phyloP scores from a whole-genome alignment of 163 green algal species.

The Chlamydomonas reinhardtii region DNA sequence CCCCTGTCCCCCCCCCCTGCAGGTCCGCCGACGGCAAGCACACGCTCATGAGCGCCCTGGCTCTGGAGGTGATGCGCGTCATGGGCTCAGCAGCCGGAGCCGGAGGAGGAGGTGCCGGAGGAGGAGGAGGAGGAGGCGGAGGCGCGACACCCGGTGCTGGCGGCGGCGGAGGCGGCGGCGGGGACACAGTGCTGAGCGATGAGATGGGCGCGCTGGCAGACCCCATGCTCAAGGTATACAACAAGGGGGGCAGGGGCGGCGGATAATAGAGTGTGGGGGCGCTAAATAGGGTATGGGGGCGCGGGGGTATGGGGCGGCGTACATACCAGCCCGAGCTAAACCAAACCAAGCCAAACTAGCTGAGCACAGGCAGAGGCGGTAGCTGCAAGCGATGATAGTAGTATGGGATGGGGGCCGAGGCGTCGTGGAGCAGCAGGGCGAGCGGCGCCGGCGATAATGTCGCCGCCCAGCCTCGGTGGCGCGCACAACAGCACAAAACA shows the following conservation, averaged over 20 bases:
- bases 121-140: neutral
- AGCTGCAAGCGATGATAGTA: too few relatives aligned
- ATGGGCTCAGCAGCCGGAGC: neutral
- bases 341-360: too few relatives aligned
- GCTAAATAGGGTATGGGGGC: neutral
- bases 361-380: too few relatives aligned
- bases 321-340: too few relatives aligned
- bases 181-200: constrained; percentile 44
- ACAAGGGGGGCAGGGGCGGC: neutral
- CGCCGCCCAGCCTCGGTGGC: too few relatives aligned
- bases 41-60: constrained; percentile 50
- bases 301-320: too few relatives aligned
- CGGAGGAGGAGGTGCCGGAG: too few relatives aligned
- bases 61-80: constrained; percentile 36
- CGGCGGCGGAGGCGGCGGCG: neutral
- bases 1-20: too few relatives aligned
- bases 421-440: too few relatives aligned
- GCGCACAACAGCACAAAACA: too few relatives aligned
- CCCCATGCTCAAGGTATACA: constrained; percentile 62
- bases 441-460: too few relatives aligned
- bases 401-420: too few relatives aligned
- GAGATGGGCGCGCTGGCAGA: constrained; percentile 50
- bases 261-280: neutral
- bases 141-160: neutral
- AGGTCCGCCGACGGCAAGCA: constrained; percentile 53